Percentiles rank a stretch among this genome's conserved stretches.
These are phyloP conservation scores for Diplogelasinospora grovesii DNA, from an alignment of 495 filamentous ascomycete genomes.

Conservation along the genomic window DNA sequence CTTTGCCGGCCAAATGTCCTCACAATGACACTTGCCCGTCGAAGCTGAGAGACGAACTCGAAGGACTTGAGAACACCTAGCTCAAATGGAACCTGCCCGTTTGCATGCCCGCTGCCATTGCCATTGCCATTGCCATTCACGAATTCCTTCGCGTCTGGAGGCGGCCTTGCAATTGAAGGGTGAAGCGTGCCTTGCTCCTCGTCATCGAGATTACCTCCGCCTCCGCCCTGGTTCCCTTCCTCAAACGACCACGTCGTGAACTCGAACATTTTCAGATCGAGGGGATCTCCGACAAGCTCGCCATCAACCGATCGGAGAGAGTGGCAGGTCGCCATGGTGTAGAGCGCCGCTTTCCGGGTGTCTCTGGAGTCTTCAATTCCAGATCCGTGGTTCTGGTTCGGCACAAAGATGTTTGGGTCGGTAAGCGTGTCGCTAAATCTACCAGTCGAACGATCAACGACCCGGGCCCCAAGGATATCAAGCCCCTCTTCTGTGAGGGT, in stretches of 20 bases:
- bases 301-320: conserved; percentile 80
- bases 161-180: conserved; percentile 81
- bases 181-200: conserved; percentile 61
- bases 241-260: conserved; percentile 93
- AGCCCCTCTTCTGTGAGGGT: conserved; percentile 96
- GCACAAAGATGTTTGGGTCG: conserved; percentile 46
- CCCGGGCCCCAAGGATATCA: conserved; percentile 83
- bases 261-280: conserved; percentile 98
- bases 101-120: conserved; percentile 15
- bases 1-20: conserved; percentile 73
- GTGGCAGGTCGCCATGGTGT: conserved; percentile 97
- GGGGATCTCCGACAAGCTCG: conserved; percentile 85
- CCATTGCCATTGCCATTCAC: conserved; percentile 29
- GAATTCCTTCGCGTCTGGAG: conserved; percentile 51
- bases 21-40: conserved; percentile 88
- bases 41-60: conserved; percentile 94
- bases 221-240: conserved; percentile 63
- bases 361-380: conserved; percentile 54
- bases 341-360: conserved; percentile 63
- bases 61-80: conserved; percentile 83
- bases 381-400: conserved; percentile 45
- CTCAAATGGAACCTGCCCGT: conserved; percentile 52
- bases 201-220: conserved; percentile 49
- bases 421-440: conserved; percentile 44
- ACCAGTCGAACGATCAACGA: conserved; percentile 57